Percentiles rank a stretch among this genome's conserved stretches.
Conservation (phyloP, 176 grass and related monocot genomes). For the maize (Zea mays) region Zm-B73-REFERENCE-NAM-5.0 NC_050096.1:269113001-269113500, state of each 20-base stretch:
- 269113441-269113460: constrained; percentile 47
- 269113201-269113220: constrained; percentile 64
- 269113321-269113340: constrained; percentile 49
- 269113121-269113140: constrained; percentile 50
- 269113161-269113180: constrained; percentile 47
- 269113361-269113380: constrained; percentile 42
- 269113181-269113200: constrained; percentile 44
- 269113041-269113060: constrained; percentile 46
- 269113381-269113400: constrained; percentile 47
- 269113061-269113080: constrained; percentile 40
- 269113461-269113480: constrained; percentile 36
- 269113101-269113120: constrained; percentile 41
- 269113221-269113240: constrained; percentile 61
- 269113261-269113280: constrained; percentile 46
- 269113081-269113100: constrained; percentile 47
- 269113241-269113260: constrained; percentile 55
- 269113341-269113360: constrained; percentile 53
- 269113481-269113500: constrained; percentile 42
- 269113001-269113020: constrained; percentile 59
- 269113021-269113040: constrained; percentile 41
- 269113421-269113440: constrained; percentile 44
- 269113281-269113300: constrained; percentile 51
- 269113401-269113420: constrained; percentile 58
- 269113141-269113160: constrained; percentile 47
- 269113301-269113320: constrained; percentile 43